Evolutionary conservation across 2,329 filamentous ascomycete genomes (phyloP).

Genomic region (Alternaria alternata): DNA sequence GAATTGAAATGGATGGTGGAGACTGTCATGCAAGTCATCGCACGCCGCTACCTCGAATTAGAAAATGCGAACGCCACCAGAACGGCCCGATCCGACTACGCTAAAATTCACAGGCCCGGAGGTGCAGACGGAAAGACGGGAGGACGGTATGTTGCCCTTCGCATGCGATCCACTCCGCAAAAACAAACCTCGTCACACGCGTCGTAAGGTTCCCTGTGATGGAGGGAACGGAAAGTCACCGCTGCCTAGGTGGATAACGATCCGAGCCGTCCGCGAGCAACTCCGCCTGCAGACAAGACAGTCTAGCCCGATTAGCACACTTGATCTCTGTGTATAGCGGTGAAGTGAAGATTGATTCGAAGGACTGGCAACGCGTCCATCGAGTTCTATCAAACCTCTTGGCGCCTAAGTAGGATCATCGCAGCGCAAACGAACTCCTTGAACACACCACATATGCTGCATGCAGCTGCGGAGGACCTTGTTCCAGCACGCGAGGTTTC

Average conservation of each 20-base stretch:
- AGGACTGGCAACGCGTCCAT: not conserved
- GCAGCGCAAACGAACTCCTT: too few species aligned
- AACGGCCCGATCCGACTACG: not conserved
- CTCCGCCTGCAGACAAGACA: not conserved
- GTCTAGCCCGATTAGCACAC: not conserved
- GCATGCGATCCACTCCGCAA: not conserved
- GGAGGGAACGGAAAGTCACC: not conserved
- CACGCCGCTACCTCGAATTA: not conserved
- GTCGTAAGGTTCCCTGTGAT: not conserved
- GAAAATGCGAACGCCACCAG: not conserved
- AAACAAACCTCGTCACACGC: not conserved
- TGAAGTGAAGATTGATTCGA: not conserved
- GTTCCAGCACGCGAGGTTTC: not conserved
- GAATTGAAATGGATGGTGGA: not conserved
- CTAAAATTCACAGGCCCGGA: not conserved
- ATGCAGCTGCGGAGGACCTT: not conserved
- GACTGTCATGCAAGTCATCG: not conserved
- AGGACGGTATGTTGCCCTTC: not conserved
- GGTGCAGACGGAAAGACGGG: not conserved
- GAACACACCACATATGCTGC: not conserved
- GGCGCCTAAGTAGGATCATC: not conserved
- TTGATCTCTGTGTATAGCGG: not conserved
- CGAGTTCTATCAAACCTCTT: not conserved
- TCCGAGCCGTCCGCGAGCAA: not conserved
- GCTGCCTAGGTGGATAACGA: not conserved